Conservation (phyloP, 2,329 filamentous ascomycete species). For the Sclerotinia sclerotiorum region DNA sequence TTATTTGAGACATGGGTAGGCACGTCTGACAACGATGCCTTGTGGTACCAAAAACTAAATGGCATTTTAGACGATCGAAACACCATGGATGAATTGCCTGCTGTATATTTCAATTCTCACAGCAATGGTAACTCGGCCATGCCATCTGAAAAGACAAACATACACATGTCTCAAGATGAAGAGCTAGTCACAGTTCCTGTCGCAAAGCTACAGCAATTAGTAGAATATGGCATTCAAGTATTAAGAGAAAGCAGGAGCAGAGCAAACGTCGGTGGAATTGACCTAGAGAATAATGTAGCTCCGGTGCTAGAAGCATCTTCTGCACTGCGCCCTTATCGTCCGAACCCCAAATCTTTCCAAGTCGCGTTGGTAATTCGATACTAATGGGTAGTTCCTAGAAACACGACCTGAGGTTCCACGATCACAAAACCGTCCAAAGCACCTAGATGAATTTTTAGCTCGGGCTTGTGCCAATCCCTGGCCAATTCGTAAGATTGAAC, state of each 20-base stretch:
- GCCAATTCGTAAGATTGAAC: neutral
- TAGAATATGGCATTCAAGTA: constrained; percentile 4
- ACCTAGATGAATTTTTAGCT: neutral
- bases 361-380: neutral
- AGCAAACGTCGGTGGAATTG: neutral
- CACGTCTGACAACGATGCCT: neutral
- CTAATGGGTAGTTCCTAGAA: neutral
- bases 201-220: constrained; percentile 12
- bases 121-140: neutral
- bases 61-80: neutral
- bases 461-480: neutral
- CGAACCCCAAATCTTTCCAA: neutral
- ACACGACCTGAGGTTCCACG: neutral
- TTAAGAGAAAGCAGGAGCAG: constrained; percentile 1
- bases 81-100: neutral
- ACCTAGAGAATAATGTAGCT: neutral
- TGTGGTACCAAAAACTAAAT: neutral
- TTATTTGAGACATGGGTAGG: neutral
- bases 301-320: neutral
- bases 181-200: constrained; percentile 13
- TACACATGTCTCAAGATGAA: neutral
- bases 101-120: neutral
- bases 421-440: too few species aligned
- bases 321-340: neutral
- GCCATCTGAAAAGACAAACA: neutral